phyloP scores from a whole-genome alignment of 805 yeast species.

The Candida ipomoeae region DNA sequence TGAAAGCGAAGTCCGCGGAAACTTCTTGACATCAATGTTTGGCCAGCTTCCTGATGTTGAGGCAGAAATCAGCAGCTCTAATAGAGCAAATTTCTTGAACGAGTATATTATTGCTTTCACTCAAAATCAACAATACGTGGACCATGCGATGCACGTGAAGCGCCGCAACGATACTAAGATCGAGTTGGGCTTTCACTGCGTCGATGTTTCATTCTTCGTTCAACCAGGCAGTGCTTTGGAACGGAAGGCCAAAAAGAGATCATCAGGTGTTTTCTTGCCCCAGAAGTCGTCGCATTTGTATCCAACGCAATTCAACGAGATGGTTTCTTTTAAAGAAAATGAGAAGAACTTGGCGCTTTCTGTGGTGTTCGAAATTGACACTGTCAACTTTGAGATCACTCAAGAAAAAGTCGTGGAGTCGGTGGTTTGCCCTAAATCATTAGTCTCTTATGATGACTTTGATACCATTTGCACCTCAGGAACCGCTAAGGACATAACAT shows the following conservation, averaged over 20 bases:
- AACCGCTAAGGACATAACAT: slow-evolving; percentile 29
- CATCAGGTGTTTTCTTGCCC: slow-evolving; percentile 82
- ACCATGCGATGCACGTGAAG: slow-evolving; percentile 81
- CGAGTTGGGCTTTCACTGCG: slow-evolving; percentile 81
- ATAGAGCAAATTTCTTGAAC: slow-evolving; percentile 50
- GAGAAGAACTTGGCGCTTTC: slow-evolving; percentile 65
- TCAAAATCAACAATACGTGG: slow-evolving; percentile 56
- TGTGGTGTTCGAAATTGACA: slow-evolving; percentile 75
- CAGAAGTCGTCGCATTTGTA: slow-evolving; percentile 66
- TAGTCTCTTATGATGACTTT: slow-evolving; percentile 51
- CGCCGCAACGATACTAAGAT: slow-evolving; percentile 54
- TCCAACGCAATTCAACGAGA: slow-evolving; percentile 60
- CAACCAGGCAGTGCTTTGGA: slow-evolving; percentile 75
- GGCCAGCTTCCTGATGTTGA: slow-evolving; percentile 42
- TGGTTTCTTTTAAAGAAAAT: slow-evolving; percentile 58
- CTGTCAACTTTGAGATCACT: slow-evolving; percentile 64
- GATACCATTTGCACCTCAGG: slow-evolving; percentile 44
- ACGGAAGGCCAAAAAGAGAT: slow-evolving; percentile 85
- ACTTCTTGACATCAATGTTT: slow-evolving; percentile 11
- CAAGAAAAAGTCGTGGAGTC: slow-evolving; percentile 77
- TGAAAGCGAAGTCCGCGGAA: slow-evolving; percentile 21
- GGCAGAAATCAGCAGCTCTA: slow-evolving; percentile 28
- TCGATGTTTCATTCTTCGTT: slow-evolving; percentile 72
- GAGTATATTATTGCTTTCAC: slow-evolving; percentile 66
- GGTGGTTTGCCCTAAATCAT: slow-evolving; percentile 57